Base-by-base conservation (phyloP, 1,284 basidiomycete genomes). In the Cutaneotrichosporon sp. region DNA sequence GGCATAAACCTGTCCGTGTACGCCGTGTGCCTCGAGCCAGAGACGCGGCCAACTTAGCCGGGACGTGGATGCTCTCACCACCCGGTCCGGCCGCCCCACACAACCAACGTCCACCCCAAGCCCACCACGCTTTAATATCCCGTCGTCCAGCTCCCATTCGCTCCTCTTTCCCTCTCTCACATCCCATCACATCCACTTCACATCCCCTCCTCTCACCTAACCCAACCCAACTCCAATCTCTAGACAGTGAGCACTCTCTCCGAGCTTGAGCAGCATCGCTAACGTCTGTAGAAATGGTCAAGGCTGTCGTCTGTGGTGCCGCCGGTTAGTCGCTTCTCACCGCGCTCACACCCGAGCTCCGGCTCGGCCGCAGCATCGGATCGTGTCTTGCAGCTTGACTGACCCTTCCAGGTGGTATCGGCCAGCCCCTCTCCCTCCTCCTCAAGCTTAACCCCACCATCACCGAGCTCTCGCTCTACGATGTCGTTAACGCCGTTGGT, bases 221-320 rank as follows among this genome's bases (percentile, higher is more conserved):
- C 39, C 36, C 52, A 48, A 40, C 49, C 37, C 20, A 30, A 10
- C 15, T 15, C 42, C 5, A 14, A 2, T 21, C 21, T 33, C 13
- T 37, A 49, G 33, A 44, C 51, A 56, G 54, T 55, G 45, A 46
- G 41, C 37, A 46, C 44, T 15, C 43, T 18, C 21, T 17, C 45
- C 15, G 4, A 22, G 18, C 20, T 22, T 40, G 7, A 34, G 37
- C 15, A 17, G 15, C 35, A 39, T 21, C 20, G 37, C 49, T 49
- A 30, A 50, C 52, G 35, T 43, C 51, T 33, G 18, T 48, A 56
- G 75, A 63, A 64, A 88, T 91, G 88, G 85, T 88, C 71, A 93
- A 94, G 79, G 90, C 85, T 79, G 88, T 88, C 69, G 90, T 93
- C 65, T 88, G 91, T 67, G 90, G 90, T 76, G 90, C 90, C 78